Base-by-base conservation (phyloP, 202 grass and related monocot species). In the Setaria italica region DNA sequence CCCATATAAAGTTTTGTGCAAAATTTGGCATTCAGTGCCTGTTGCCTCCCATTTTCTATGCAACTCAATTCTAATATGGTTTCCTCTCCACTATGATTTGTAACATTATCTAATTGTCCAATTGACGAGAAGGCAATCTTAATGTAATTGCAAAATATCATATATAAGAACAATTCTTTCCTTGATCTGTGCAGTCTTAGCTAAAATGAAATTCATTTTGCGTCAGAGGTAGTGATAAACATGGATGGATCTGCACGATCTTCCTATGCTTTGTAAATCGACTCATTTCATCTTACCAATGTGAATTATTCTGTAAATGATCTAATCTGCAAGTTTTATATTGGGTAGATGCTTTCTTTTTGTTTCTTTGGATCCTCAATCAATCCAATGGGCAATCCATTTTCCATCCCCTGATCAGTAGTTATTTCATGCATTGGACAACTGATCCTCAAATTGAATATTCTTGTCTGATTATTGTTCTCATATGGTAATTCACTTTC, bases 281-380 rank as follows among this genome's bases (percentile, higher is more conserved):
- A 69, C 32, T 49, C 54, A 10, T 47, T 76, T 45, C 39, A 58
- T 78, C 17, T 72, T 50, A 8, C 47, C 35, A 20, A 73, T 48
- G 41, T 17, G 29, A 83, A 59, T 83, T 90, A 69, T 85, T 81
- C 39, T 78, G 25, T 77, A 68, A 59, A 84, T 79, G 35, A 49
- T 67, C 7, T 58, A 25, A 6, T 20, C 72, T 82, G 67, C 42
- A 49, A 41, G 56, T 86, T 82, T 21, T 30, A 49, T 75, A 63
- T 72, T 4, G 49, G 17, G 57, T 21, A 50, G 77, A 41, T 57
- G 14, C 11, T 56, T 65, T 55, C 15, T 62, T 67, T 56, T 78
- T 78, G 5, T 83, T 73, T 45, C 20, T 85, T 33, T 55, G 41
- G 9, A 42, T 74, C 30, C 56, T 49, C 58, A 74, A 67, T 34